Evolutionary conservation across 208 protist species (phyloP).

Genomic region (Naegleria fowleri): DNA sequence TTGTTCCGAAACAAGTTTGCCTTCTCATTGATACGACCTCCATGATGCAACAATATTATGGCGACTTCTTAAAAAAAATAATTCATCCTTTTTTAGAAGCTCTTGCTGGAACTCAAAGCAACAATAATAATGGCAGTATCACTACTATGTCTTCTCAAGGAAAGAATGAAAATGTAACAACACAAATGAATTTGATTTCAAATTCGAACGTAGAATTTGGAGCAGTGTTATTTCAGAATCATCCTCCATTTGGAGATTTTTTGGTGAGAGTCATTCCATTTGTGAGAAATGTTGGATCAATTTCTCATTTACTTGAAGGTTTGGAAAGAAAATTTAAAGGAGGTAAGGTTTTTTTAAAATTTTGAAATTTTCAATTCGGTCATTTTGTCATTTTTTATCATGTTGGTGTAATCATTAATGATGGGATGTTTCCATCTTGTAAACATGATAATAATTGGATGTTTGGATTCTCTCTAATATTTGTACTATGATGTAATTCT

Average conservation of each 20-base stretch:
- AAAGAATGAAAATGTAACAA: too few species aligned
- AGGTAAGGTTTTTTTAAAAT: too few species aligned
- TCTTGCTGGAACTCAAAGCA: too few species aligned
- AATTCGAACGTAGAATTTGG: not conserved
- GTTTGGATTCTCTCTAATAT: too few species aligned
- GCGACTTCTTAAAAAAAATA: not conserved
- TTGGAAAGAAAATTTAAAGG: not conserved
- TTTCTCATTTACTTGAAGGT: not conserved
- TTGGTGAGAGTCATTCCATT: not conserved
- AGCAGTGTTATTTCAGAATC: not conserved
- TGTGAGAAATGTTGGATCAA: not conserved
- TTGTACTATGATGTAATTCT: too few species aligned
- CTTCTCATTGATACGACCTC: not conserved
- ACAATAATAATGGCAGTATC: too few species aligned
- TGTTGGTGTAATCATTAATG: too few species aligned
- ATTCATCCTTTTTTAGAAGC: not conserved
- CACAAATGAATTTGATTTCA: not conserved
- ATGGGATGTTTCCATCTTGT: too few species aligned
- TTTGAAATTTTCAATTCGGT: too few species aligned
- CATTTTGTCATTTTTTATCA: too few species aligned
- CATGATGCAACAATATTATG: not conserved
- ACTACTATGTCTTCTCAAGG: too few species aligned
- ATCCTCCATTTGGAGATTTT: not conserved
- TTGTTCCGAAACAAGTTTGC: not conserved
- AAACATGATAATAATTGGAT: too few species aligned